Conservation (phyloP, 225 moss, liverwort and hornwort species). For the Straminergon stramineum region DNA sequence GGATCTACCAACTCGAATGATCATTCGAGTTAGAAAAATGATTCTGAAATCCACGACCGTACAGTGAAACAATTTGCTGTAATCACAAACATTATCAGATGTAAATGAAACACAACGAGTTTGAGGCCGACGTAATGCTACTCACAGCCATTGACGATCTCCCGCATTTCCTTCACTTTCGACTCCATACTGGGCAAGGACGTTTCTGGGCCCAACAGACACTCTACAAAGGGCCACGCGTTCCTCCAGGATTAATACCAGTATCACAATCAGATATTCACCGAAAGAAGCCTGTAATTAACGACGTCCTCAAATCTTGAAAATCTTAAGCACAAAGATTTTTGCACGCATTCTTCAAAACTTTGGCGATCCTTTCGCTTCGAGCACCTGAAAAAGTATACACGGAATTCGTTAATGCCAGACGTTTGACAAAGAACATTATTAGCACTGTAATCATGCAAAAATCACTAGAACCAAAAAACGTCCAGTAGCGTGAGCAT, state of each 20-base stretch:
- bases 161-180: slow-evolving; percentile 18
- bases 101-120: neutral
- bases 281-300: neutral
- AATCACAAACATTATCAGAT: neutral
- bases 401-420: neutral
- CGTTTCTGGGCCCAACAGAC: neutral
- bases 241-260: neutral
- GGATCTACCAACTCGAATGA: neutral
- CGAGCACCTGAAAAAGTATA: neutral
- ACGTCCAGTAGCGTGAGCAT: neutral
- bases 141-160: slow-evolving; percentile 24
- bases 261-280: neutral
- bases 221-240: neutral
- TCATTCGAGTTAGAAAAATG: neutral
- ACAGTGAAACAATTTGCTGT: neutral
- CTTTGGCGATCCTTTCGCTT: neutral
- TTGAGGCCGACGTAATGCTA: neutral
- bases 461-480: neutral
- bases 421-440: neutral
- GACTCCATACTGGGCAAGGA: slow-evolving; percentile 14
- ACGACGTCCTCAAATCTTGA: neutral
- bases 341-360: neutral
- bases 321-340: neutral
- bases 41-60: neutral
- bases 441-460: neutral